Evolutionary conservation across 768 basidiomycete species (phyloP).

Genomic region (Tricholoma sp.): DNA sequence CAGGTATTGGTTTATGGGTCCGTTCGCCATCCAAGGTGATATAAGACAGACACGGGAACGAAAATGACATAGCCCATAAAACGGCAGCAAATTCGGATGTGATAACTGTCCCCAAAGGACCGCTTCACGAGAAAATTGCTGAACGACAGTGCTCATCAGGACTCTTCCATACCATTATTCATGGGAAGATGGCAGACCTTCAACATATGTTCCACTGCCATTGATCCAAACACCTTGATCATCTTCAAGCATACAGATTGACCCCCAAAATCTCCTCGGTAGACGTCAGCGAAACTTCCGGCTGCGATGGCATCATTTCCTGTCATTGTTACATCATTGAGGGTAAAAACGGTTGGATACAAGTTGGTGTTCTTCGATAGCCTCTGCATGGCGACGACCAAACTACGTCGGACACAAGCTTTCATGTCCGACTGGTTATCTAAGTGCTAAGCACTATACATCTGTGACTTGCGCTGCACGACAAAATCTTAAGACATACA

Average conservation of each 20-base stretch:
- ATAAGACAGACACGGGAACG: conserved; percentile 24
- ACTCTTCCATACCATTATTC: neutral
- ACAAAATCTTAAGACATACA: conserved; percentile 4
- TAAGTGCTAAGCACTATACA: conserved; percentile 10
- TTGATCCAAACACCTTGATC: conserved; percentile 15
- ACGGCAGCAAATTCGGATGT: too few relatives aligned
- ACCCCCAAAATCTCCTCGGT: conserved; percentile 8
- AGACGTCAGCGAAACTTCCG: conserved; percentile 27
- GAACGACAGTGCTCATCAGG: neutral
- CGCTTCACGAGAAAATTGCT: conserved; percentile 13
- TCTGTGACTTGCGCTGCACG: neutral
- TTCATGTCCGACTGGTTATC: conserved; percentile 12
- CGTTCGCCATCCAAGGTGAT: conserved; percentile 24
- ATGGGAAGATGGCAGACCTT: neutral
- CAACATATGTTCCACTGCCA: neutral
- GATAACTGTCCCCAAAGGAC: conserved; percentile 26
- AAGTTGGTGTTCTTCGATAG: conserved; percentile 22
- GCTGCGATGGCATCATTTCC: conserved; percentile 9
- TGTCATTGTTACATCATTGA: conserved; percentile 10
- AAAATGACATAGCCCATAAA: conserved; percentile 23
- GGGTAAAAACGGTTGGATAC: conserved; percentile 22
- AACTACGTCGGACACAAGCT: conserved; percentile 7
- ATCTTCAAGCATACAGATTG: conserved; percentile 7
- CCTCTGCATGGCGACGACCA: conserved; percentile 17
- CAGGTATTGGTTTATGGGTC: conserved; percentile 27